Evolutionary conservation across 1,284 basidiomycete genomes (phyloP), one percentile per base, ranked within the genome.

Genomic region (Sphaerobolus stellatus): DNA sequence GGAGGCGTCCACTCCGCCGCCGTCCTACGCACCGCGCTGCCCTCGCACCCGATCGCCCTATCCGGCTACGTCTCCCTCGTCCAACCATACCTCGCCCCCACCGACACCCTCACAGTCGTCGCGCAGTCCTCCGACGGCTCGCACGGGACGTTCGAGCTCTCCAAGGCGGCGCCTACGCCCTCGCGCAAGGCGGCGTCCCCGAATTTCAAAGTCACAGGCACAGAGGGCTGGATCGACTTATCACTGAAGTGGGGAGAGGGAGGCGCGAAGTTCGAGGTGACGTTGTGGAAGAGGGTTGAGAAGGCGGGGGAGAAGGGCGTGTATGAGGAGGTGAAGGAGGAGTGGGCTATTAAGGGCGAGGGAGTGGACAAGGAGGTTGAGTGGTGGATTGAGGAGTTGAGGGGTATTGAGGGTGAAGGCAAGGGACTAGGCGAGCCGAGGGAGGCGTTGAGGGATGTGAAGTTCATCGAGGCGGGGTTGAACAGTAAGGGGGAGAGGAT

Each of bases 401-500:
- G n/a, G n/a, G n/a, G n/a, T n/a, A n/a, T n/a, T n/a, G n/a, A n/a
- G n/a, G n/a, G n/a, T n/a, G n/a, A n/a, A n/a, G n/a, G n/a, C n/a
- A n/a, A n/a, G n/a, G n/a, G n/a, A n/a, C n/a, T n/a, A n/a, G 84
- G 86, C 18, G 71, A 75, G 50, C 84, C 84, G 20, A 59, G 70
- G 34, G 79, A 71, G 13, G 82, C 88, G 24, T 71, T 94, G 54
- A 73, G 74, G 59, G 90, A 93, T 65, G 82, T 93, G 24, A 86
- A 85, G 29, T 76, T 92, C 61, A 85, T 93, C 59, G 75, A 94
- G 71, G 89, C 86, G n/a, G 80, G 81, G 34, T 72, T 93, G 69
- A 83, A 78, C 43, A 90, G 88, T 62, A 70, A 80, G 16, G 90
- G 91, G 2, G 62, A 72, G 52, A 66, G 80, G 47, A 74, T 90